These are phyloP conservation scores for Syzygium aromaticum DNA, from an alignment of 345 rosid genomes.

Conservation along the genomic window DNA sequence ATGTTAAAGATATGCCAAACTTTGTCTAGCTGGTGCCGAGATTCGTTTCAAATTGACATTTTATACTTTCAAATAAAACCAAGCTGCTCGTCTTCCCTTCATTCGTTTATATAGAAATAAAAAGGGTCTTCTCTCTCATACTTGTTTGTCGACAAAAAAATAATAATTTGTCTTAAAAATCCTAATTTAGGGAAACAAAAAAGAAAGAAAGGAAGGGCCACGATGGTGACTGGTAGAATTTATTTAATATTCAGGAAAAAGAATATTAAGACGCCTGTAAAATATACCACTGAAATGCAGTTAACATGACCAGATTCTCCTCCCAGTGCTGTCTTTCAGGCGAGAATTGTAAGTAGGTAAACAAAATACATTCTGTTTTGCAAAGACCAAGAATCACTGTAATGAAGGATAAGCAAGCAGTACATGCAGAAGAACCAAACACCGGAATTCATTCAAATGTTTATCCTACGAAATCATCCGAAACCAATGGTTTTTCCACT, in stretches of 20 bases:
- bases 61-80: background rate
- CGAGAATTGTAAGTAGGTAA: background rate
- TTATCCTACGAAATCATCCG: too few species aligned
- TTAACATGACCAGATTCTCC: background rate
- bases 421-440: background rate
- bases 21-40: background rate
- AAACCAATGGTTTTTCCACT: background rate
- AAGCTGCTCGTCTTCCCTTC: background rate
- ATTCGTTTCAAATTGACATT: background rate
- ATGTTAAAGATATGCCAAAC: background rate
- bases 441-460: background rate
- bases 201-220: background rate
- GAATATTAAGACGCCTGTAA: too few species aligned
- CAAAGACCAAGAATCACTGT: background rate
- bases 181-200: accelerated
- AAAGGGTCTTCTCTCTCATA: background rate
- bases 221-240: background rate
- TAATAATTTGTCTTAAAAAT: background rate
- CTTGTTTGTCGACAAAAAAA: background rate
- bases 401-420: background rate
- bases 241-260: background rate
- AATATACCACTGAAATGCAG: background rate
- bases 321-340: background rate
- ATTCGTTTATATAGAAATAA: background rate
- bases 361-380: background rate